phyloP scores from a whole-genome alignment of 2,329 filamentous ascomycete genomes.

The Arthrobotrys pseudoclavata region DNA sequence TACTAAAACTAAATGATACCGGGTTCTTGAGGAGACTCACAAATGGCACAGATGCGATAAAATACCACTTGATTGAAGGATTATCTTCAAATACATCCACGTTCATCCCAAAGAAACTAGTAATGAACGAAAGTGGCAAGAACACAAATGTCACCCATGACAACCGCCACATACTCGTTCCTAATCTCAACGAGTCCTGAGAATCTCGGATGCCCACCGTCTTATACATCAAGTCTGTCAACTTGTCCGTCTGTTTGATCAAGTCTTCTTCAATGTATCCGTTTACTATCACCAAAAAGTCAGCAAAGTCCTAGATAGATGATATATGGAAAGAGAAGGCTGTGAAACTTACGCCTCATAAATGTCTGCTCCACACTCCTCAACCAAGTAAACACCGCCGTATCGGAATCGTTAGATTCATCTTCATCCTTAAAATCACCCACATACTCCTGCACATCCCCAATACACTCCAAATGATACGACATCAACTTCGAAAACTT shows the following conservation, averaged over 20 bases:
- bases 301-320: constrained; percentile 66
- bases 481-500: constrained; percentile 71
- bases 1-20: not conserved
- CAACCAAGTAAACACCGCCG: constrained; percentile 51
- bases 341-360: constrained; percentile 31
- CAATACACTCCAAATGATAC: constrained; percentile 67
- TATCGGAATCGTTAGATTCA: constrained; percentile 57
- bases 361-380: constrained; percentile 56
- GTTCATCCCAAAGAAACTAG: constrained; percentile 68
- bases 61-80: constrained; percentile 70
- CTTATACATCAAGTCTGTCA: constrained; percentile 71
- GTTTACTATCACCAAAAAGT: constrained; percentile 63
- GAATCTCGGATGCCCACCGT: constrained; percentile 71
- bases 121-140: constrained; percentile 67
- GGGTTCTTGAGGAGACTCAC: constrained; percentile 46
- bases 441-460: constrained; percentile 57
- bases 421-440: constrained; percentile 58
- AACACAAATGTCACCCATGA: constrained; percentile 67
- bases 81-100: constrained; percentile 68
- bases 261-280: constrained; percentile 70
- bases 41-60: constrained; percentile 68
- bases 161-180: constrained; percentile 64
- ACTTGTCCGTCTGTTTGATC: constrained; percentile 69
- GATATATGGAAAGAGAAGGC: not conserved
- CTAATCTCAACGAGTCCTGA: constrained; percentile 69